Percentiles rank a stretch among this genome's conserved stretches.
Evolutionary conservation across 2,329 filamentous ascomycete genomes (phyloP).

Genomic region (Penicillium janthinellum): DNA sequence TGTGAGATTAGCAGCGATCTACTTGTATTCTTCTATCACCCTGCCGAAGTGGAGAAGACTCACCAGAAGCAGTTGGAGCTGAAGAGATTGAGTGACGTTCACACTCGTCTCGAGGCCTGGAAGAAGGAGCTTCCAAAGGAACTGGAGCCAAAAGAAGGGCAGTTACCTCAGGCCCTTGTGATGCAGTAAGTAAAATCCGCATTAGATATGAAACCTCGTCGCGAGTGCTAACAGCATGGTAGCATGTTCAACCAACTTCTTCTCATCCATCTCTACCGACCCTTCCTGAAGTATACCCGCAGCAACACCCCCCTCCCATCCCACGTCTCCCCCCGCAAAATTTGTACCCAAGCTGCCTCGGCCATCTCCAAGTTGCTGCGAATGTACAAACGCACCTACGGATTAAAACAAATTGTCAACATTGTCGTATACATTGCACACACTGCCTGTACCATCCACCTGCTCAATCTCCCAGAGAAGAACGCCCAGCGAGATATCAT

Average conservation of each 20-base stretch:
- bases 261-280: constrained; percentile 92
- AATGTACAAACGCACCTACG: constrained; percentile 89
- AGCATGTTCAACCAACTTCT: constrained; percentile 98
- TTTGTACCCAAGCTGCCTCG: constrained; percentile 86
- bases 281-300: constrained; percentile 88
- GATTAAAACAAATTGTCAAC: constrained; percentile 90
- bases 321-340: constrained; percentile 85
- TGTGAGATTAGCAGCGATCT: constrained; percentile 95
- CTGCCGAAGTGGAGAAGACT: constrained; percentile 61
- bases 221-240: constrained; percentile 21
- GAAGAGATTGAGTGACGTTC: constrained; percentile 89
- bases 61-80: constrained; percentile 79
- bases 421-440: constrained; percentile 95
- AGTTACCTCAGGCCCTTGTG: constrained; percentile 77
- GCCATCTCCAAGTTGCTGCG: constrained; percentile 93
- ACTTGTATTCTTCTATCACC: constrained; percentile 88
- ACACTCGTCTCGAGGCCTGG: constrained; percentile 89
- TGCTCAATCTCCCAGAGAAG: constrained; percentile 91
- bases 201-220: neutral
- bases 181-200: constrained; percentile 71
- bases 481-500: constrained; percentile 86
- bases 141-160: constrained; percentile 85
- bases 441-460: constrained; percentile 89
- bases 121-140: constrained; percentile 79
- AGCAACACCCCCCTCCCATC: constrained; percentile 77